Percentiles rank a stretch among this genome's conserved stretches.
phyloP scores from a whole-genome alignment of 345 rosid genomes.

The rapeseed (Brassica napus) region Da-Ae NC_063435.1:22314001-22314500 shows the following conservation, averaged over 20 bases:
- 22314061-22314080: too few relatives aligned
- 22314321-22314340: background rate
- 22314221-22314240: background rate
- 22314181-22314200: background rate
- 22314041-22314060: too few relatives aligned
- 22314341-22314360: background rate
- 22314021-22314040: too few relatives aligned
- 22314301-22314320: background rate
- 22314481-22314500: background rate
- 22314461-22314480: background rate
- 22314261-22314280: background rate
- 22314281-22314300: background rate
- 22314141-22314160: background rate
- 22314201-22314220: background rate
- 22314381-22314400: background rate
- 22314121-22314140: background rate
- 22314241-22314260: background rate
- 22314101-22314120: too few relatives aligned
- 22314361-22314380: background rate
- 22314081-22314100: background rate
- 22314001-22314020: too few relatives aligned
- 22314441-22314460: background rate
- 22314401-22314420: background rate
- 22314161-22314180: background rate
- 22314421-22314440: background rate